These are phyloP conservation scores for Pseudonitzschia multiseries DNA, from an alignment of 108 stramenopile genomes.

Conservation along the genomic window DNA sequence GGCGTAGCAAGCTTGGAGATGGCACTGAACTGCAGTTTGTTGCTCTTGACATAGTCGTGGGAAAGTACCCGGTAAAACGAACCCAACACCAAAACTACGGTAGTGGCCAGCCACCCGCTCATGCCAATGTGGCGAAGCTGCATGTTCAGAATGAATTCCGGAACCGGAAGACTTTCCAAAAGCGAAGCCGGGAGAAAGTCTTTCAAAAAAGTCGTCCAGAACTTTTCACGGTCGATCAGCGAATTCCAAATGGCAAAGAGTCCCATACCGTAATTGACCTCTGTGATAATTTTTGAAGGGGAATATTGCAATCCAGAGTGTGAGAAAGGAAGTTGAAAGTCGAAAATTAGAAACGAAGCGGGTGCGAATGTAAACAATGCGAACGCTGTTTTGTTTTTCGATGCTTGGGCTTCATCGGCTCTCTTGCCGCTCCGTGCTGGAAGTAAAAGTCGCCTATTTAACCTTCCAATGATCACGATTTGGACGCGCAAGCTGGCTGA, in stretches of 20 bases:
- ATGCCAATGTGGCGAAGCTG: not conserved
- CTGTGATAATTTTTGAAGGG: slow-evolving; percentile 47
- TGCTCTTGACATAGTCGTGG: not conserved
- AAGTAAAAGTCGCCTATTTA: no score
- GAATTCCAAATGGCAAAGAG: slow-evolving; percentile 13
- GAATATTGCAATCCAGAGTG: not conserved
- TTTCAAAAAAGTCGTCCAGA: slow-evolving; percentile 37
- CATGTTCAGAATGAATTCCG: not conserved
- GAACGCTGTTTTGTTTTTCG: not conserved
- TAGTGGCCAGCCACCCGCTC: not conserved
- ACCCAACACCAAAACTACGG: not conserved
- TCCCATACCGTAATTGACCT: slow-evolving; percentile 62
- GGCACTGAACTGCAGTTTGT: slow-evolving; percentile 8
- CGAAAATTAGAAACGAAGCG: not conserved
- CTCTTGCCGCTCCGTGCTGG: no score
- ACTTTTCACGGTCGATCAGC: slow-evolving; percentile 40
- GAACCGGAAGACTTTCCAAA: not conserved
- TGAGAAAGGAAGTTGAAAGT: not conserved
- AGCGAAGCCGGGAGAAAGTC: not conserved
- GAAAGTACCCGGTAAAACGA: not conserved
- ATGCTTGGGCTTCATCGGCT: no score
- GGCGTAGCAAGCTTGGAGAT: slow-evolving; percentile 16
- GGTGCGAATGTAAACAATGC: no score
- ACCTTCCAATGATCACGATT: no score
- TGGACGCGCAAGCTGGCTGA: no score